Evolutionary conservation across 495 filamentous ascomycete species (phyloP).

Genomic region (Tuber brumale): DNA sequence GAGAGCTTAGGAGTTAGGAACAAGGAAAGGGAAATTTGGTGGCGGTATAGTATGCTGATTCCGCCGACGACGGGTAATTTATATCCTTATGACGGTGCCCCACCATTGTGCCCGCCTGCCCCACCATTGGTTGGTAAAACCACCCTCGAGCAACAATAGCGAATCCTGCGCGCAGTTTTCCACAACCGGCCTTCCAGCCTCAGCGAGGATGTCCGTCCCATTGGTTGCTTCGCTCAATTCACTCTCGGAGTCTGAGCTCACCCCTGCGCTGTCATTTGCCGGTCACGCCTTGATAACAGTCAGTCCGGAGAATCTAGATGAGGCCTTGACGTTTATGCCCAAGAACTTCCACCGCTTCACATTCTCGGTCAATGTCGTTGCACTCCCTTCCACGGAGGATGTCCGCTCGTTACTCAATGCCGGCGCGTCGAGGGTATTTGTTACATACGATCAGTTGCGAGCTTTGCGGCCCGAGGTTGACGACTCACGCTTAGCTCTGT

Average conservation of each 20-base stretch:
- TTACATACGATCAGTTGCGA: constrained; percentile 60
- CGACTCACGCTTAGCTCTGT: constrained; percentile 53
- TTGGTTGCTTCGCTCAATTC: constrained; percentile 31
- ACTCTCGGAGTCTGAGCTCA: constrained; percentile 42
- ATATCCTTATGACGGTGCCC: not conserved
- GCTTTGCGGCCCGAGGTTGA: constrained; percentile 53
- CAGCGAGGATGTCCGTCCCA: constrained; percentile 26
- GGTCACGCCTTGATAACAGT: constrained; percentile 68
- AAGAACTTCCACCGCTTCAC: constrained; percentile 45
- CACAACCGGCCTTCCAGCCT: not conserved
- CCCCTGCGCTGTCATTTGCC: constrained; percentile 60
- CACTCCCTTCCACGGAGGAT: constrained; percentile 60
- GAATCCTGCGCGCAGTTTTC: not conserved
- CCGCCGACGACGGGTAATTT: constrained; percentile 7
- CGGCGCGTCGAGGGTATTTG: constrained; percentile 82
- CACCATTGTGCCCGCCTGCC: not conserved
- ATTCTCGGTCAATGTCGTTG: constrained; percentile 69
- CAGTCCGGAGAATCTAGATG: constrained; percentile 51
- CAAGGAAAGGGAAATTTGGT: not conserved
- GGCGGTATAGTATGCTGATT: not conserved
- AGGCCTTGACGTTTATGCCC: constrained; percentile 58
- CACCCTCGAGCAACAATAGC: not conserved
- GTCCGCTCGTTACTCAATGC: constrained; percentile 73
- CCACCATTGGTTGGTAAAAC: not conserved
- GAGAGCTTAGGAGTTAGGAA: not conserved